Conservation (phyloP, 129 eudicot species). For the Heracleum sosnowskyi region DNA sequence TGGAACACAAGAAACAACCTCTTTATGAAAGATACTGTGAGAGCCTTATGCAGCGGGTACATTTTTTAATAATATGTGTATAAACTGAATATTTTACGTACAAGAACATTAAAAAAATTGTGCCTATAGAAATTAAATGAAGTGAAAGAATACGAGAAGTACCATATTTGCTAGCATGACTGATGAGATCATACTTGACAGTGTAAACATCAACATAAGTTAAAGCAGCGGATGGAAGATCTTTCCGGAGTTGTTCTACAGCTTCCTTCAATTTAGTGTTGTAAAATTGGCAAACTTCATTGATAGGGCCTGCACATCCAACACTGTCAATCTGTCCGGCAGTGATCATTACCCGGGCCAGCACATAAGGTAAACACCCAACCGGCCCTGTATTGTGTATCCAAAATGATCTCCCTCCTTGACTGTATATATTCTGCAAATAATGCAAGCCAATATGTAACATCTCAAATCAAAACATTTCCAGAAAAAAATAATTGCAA, state of each 20-base stretch:
- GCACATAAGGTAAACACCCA: constrained; percentile 63
- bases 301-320: constrained; percentile 53
- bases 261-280: constrained; percentile 40
- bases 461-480: not conserved
- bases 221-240: constrained; percentile 44
- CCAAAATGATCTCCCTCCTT: constrained; percentile 77
- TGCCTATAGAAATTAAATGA: not conserved
- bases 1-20: no score
- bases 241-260: constrained; percentile 43
- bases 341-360: constrained; percentile 30
- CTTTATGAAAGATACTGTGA: no score
- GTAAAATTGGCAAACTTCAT: constrained; percentile 52
- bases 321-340: constrained; percentile 54
- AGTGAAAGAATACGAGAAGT: not conserved
- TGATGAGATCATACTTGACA: constrained; percentile 55
- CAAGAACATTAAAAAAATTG: no score
- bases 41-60: no score
- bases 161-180: constrained; percentile 49
- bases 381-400: constrained; percentile 88
- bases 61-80: no score
- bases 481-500: not conserved
- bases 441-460: not conserved
- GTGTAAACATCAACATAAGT: constrained; percentile 75
- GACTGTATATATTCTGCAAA: constrained; percentile 42
- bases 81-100: no score